These are phyloP conservation scores for Rachicladosporium sp. DNA, from an alignment of 2,329 filamentous ascomycete genomes.

Conservation along the genomic window DNA sequence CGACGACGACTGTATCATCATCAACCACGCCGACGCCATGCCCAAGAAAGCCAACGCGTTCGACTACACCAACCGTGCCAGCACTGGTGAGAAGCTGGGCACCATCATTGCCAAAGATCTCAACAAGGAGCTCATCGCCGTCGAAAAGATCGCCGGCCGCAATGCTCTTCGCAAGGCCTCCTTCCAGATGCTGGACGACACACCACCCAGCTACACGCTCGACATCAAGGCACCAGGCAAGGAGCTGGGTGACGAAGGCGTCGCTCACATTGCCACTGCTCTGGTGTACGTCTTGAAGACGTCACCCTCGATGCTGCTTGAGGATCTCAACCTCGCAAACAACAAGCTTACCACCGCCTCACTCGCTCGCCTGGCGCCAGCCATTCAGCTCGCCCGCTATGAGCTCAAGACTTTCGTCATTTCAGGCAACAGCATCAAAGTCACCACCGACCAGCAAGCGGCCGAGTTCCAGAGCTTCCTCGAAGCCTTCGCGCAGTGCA, in stretches of 20 bases:
- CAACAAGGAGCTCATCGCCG: constrained; percentile 22
- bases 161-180: constrained; percentile 16
- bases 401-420: constrained; percentile 36
- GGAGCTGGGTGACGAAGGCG: constrained; percentile 34
- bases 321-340: constrained; percentile 33
- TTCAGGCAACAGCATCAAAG: constrained; percentile 32
- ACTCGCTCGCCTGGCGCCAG: constrained; percentile 28
- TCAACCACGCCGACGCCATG: constrained; percentile 6
- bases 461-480: constrained; percentile 33
- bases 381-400: constrained; percentile 29
- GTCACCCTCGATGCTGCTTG: constrained; percentile 26
- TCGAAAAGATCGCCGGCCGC: constrained; percentile 19
- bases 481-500: constrained; percentile 30
- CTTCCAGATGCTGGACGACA: constrained; percentile 6
- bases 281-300: constrained; percentile 29
- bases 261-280: constrained; percentile 30
- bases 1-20: neutral
- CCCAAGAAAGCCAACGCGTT: constrained; percentile 24
- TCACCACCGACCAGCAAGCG: constrained; percentile 26
- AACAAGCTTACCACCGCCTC: constrained; percentile 33
- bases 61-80: constrained; percentile 32
- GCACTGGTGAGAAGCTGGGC: constrained; percentile 33
- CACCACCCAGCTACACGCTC: constrained; percentile 12
- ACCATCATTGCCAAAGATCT: constrained; percentile 34
- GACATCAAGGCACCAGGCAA: constrained; percentile 36